These are phyloP conservation scores for Pleurotus pulmonarius DNA, from an alignment of 768 basidiomycete species.

Conservation along the genomic window DNA sequence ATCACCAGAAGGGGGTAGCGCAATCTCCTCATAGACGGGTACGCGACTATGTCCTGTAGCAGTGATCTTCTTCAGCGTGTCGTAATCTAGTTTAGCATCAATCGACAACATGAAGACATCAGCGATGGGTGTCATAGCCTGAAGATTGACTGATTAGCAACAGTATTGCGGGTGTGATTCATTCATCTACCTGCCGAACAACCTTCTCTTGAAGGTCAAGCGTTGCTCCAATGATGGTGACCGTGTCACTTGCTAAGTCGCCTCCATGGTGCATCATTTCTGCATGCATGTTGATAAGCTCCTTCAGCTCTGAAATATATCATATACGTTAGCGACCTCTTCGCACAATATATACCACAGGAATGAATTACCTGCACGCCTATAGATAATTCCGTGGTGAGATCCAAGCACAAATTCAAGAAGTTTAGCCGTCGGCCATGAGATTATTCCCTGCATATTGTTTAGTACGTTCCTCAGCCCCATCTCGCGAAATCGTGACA, in stretches of 20 bases:
- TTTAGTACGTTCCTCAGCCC: too few relatives aligned
- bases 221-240: slow-evolving; percentile 86
- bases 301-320: slow-evolving; percentile 62
- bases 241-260: slow-evolving; percentile 82
- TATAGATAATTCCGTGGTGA: slow-evolving; percentile 90
- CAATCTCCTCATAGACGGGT: slow-evolving; percentile 78
- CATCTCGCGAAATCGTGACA: slow-evolving; percentile 12
- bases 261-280: slow-evolving; percentile 72
- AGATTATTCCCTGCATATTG: slow-evolving; percentile 53
- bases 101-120: slow-evolving; percentile 88
- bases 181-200: slow-evolving; percentile 52
- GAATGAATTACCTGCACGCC: slow-evolving; percentile 49
- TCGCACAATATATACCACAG: not conserved
- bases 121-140: slow-evolving; percentile 81
- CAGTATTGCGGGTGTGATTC: not conserved
- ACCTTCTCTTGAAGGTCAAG: slow-evolving; percentile 88
- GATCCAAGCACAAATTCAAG: slow-evolving; percentile 74
- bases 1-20: slow-evolving; percentile 38
- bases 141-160: not conserved
- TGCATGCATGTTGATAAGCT: slow-evolving; percentile 87
- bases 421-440: slow-evolving; percentile 85
- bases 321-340: not conserved
- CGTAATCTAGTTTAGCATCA: slow-evolving; percentile 78
- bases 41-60: slow-evolving; percentile 81
- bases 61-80: slow-evolving; percentile 71